These are phyloP conservation scores for Linum lewisii DNA, from an alignment of 345 rosid species.

Conservation along the genomic window DNA sequence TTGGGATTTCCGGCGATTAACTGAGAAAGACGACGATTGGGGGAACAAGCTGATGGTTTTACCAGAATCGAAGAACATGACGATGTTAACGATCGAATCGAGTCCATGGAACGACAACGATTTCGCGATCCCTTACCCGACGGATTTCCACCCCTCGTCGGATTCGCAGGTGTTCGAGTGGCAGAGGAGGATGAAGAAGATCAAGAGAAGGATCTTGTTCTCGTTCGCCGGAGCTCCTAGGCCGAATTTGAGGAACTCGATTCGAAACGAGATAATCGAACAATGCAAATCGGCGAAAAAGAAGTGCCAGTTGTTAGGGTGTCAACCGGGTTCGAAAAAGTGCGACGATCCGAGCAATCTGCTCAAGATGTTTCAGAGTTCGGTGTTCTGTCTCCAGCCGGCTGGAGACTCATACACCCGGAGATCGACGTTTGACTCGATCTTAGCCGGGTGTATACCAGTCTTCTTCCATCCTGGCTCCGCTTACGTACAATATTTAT, in stretches of 20 bases:
- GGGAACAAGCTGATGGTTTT: slow-evolving; percentile 63
- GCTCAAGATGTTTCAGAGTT: slow-evolving; percentile 48
- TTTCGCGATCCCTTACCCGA: slow-evolving; percentile 71
- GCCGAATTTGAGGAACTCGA: slow-evolving; percentile 38
- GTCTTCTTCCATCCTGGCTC: slow-evolving; percentile 90
- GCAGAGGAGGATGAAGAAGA: slow-evolving; percentile 49
- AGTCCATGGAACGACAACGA: slow-evolving; percentile 66
- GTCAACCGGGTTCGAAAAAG: slow-evolving; percentile 25
- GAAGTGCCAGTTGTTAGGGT: slow-evolving; percentile 51
- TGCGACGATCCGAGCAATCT: slow-evolving; percentile 39
- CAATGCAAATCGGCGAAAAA: slow-evolving; percentile 52
- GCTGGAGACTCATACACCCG: slow-evolving; percentile 79
- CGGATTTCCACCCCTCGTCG: slow-evolving; percentile 66
- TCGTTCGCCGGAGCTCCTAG: slow-evolving; percentile 60
- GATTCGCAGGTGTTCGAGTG: slow-evolving; percentile 40
- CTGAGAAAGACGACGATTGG: slow-evolving; percentile 42
- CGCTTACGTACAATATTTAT: slow-evolving; percentile 63
- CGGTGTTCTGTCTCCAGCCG: slow-evolving; percentile 70
- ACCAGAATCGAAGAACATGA: slow-evolving; percentile 65
- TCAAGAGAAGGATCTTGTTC: slow-evolving; percentile 40
- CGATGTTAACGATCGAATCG: slow-evolving; percentile 61
- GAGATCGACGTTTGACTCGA: slow-evolving; percentile 71
- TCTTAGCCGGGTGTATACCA: slow-evolving; percentile 74
- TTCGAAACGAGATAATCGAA: slow-evolving; percentile 46
- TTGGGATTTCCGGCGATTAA: slow-evolving; percentile 76